phyloP scores from a whole-genome alignment of 169 alveolate genomes.

The Amoebophrya sp. region DNA sequence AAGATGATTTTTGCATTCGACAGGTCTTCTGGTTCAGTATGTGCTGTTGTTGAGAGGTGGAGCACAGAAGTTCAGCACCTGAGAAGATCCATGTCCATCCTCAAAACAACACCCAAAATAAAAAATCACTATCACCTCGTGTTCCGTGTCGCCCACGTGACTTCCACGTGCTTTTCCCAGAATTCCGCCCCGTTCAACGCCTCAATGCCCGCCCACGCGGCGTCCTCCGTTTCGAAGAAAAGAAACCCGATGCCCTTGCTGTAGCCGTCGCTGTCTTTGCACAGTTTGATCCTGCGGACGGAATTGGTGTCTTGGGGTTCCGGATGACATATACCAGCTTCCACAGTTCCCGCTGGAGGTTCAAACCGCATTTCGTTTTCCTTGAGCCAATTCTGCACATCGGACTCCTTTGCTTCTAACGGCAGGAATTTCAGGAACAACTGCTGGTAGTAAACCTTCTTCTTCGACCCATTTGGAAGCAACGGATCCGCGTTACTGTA shows the following conservation, averaged over 20 bases:
- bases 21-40: no score
- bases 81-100: no score
- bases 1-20: no score
- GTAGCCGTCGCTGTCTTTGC: constrained; percentile 18
- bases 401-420: background rate
- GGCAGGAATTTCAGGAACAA: background rate
- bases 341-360: no score
- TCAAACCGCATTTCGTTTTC: background rate
- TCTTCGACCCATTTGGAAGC: background rate
- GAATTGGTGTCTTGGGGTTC: background rate
- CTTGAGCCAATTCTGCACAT: background rate
- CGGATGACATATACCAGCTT: no score
- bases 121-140: no score
- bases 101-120: no score
- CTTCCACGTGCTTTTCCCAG: constrained; percentile 18
- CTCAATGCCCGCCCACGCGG: background rate
- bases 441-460: constrained; percentile 4
- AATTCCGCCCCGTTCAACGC: background rate
- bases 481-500: background rate
- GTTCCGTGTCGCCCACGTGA: constrained; percentile 11
- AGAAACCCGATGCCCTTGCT: background rate
- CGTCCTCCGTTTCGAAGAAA: background rate
- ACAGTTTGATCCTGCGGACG: background rate
- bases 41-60: no score
- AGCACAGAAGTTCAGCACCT: no score